Base-by-base conservation (phyloP, 768 basidiomycete species). In the Termitomyces sp. region DNA sequence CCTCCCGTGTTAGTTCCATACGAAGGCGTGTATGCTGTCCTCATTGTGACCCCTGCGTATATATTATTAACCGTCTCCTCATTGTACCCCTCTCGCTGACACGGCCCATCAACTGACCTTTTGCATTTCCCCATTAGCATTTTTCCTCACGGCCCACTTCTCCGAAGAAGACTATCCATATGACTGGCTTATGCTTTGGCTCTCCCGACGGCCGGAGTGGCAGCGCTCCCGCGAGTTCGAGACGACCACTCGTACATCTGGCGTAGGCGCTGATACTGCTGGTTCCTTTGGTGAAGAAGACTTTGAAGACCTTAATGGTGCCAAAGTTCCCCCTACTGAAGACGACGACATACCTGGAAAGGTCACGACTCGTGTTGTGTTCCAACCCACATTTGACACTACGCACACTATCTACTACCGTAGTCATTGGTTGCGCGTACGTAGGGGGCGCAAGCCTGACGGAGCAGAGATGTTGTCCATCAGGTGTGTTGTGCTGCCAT, bases 171-270 rank as follows among this genome's bases (percentile, higher is more conserved):
- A 93, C 66, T 88, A 88, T 60, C 90, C 90, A 3, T 93, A 91
- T 62, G 90, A 93, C 71, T 93, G 90, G 90, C 78, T 93, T 51
- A 92, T 92, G 88, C 78, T 91, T 32, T 93, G 90, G 90, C 82
- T 93, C 47, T 88, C 88, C 42, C 84, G 88, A 50, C 80, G 88
- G 24, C 74, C 90, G 41, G 90, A 92, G 69, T 92, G 90, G 90
- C 90, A 92, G 64, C 85, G 89, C 38, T 90, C 90, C 8, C 82
- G 90, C 54, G 90, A 93, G 70, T 91, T 93, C 58, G 90, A 93
- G 72, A 91, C 90, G 0, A 93, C 90, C 17, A 92, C 90, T 12
- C 82, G 90, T 37, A 79, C 85, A 0, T 76, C 83, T 11, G 83
- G 82, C 3, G 81, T 85, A 2, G 82, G 84, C 22, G 76, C 80